phyloP scores from a whole-genome alignment of 179 eudicot species.

The Camellia oleifera region DNA sequence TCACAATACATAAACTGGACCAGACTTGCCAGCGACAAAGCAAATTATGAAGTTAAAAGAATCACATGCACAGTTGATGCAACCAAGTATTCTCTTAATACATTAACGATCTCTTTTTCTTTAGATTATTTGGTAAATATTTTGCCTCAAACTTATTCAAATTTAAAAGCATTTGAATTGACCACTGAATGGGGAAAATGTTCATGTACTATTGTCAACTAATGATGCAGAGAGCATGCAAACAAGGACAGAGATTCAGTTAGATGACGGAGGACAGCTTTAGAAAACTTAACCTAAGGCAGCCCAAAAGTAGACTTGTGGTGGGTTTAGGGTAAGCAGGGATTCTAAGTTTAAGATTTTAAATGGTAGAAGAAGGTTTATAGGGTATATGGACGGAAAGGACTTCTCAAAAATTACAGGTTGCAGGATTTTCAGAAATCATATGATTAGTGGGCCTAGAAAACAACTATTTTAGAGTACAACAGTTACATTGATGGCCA shows the following conservation, averaged over 20 bases:
- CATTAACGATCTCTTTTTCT: not conserved
- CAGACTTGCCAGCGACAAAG: not conserved
- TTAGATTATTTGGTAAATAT: not conserved
- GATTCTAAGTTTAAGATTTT: too few relatives aligned
- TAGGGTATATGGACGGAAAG: too few relatives aligned
- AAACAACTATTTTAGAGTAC: too few relatives aligned
- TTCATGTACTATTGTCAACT: not conserved
- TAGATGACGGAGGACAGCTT: not conserved
- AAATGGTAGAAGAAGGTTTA: too few relatives aligned
- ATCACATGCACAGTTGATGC: not conserved
- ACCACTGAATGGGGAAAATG: not conserved
- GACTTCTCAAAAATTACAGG: too few relatives aligned
- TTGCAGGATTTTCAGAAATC: too few relatives aligned
- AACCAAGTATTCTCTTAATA: not conserved
- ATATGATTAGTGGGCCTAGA: too few relatives aligned
- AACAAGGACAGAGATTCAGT: not conserved
- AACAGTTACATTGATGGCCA: too few relatives aligned
- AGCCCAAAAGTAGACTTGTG: too few relatives aligned
- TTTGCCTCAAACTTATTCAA: not conserved
- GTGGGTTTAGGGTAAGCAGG: too few relatives aligned
- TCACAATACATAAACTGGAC: not conserved
- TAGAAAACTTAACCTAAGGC: too few relatives aligned
- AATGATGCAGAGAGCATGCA: not conserved
- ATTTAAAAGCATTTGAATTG: not conserved
- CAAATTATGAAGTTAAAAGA: conserved; percentile 3